Evolutionary conservation across 2,329 filamentous ascomycete genomes (phyloP).

Genomic region (Ceratocystis huliohia): DNA sequence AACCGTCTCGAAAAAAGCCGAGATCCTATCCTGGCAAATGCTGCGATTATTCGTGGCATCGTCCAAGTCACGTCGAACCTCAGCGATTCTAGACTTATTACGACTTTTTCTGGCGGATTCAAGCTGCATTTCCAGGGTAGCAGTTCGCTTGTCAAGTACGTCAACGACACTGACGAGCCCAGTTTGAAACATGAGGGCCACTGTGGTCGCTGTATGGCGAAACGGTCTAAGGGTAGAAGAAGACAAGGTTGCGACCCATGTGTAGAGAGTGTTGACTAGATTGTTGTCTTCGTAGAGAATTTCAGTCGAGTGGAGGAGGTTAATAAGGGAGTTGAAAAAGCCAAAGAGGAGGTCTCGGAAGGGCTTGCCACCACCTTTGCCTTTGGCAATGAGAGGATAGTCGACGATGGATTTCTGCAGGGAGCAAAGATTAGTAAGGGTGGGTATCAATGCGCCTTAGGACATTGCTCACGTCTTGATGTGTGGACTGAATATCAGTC

Average conservation of each 20-base stretch:
- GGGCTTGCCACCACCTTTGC: constrained; percentile 53
- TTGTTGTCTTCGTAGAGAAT: constrained; percentile 63
- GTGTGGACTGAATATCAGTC: constrained; percentile 74
- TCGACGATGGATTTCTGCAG: constrained; percentile 62
- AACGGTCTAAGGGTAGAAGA: constrained; percentile 80
- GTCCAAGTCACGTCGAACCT: constrained; percentile 58
- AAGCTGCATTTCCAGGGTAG: constrained; percentile 64
- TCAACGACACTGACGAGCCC: constrained; percentile 62
- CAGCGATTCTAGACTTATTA: constrained; percentile 66
- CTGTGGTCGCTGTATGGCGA: constrained; percentile 81
- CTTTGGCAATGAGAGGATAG: constrained; percentile 78
- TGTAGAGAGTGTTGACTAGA: constrained; percentile 75
- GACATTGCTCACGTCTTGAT: constrained; percentile 52
- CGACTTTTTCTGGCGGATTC: constrained; percentile 60
- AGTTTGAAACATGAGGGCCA: constrained; percentile 66
- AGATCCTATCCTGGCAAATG: constrained; percentile 56
- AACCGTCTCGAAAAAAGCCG: constrained; percentile 80
- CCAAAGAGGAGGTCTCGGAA: constrained; percentile 67
- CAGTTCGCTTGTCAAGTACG: constrained; percentile 57
- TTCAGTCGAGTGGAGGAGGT: constrained; percentile 68
- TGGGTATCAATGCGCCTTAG: neutral
- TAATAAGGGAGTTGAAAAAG: constrained; percentile 68
- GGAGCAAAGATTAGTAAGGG: constrained; percentile 2
- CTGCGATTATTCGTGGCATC: constrained; percentile 59
- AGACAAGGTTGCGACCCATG: constrained; percentile 86